These are phyloP conservation scores for Zygosaccharomyces pseudobailii DNA, from an alignment of 1,139 yeast species.

Conservation along the genomic window DNA sequence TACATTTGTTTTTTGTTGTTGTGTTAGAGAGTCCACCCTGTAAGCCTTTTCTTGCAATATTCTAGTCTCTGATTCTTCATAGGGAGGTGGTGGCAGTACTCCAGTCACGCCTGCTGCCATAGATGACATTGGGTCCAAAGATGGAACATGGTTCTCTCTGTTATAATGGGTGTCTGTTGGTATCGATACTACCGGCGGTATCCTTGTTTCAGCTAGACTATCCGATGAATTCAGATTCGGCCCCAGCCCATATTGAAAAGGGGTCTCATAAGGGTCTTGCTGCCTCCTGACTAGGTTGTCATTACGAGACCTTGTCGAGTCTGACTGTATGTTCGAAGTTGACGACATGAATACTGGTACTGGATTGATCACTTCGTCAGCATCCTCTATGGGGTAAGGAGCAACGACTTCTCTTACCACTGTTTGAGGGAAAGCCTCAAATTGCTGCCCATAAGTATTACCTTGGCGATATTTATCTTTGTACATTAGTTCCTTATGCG, in stretches of 20 bases:
- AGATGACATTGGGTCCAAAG: neutral
- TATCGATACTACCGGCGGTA: slow-evolving; percentile 1
- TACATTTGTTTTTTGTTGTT: neutral
- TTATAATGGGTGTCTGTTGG: slow-evolving; percentile 1
- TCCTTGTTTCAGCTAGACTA: neutral
- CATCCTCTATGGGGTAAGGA: slow-evolving; percentile 24
- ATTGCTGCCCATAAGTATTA: slow-evolving; percentile 18
- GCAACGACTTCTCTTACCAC: slow-evolving; percentile 10
- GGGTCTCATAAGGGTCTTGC: slow-evolving; percentile 14
- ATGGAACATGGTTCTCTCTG: neutral
- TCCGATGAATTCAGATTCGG: neutral
- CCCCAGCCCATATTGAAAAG: slow-evolving; percentile 12
- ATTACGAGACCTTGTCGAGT: slow-evolving; percentile 6
- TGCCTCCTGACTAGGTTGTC: slow-evolving; percentile 4
- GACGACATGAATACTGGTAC: slow-evolving; percentile 14
- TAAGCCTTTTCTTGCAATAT: slow-evolving; percentile 20
- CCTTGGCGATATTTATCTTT: slow-evolving; percentile 11
- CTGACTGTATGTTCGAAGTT: slow-evolving; percentile 4
- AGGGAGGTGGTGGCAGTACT: slow-evolving; percentile 17
- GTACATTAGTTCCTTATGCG: slow-evolving; percentile 5
- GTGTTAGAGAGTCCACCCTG: slow-evolving; percentile 10
- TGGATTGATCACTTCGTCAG: slow-evolving; percentile 15
- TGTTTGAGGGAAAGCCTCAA: slow-evolving; percentile 20
- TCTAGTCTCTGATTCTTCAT: slow-evolving; percentile 16
- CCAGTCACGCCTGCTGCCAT: neutral